Conservation (phyloP, 2,329 filamentous ascomycete species). For the Byssochlamys sp. region DNA sequence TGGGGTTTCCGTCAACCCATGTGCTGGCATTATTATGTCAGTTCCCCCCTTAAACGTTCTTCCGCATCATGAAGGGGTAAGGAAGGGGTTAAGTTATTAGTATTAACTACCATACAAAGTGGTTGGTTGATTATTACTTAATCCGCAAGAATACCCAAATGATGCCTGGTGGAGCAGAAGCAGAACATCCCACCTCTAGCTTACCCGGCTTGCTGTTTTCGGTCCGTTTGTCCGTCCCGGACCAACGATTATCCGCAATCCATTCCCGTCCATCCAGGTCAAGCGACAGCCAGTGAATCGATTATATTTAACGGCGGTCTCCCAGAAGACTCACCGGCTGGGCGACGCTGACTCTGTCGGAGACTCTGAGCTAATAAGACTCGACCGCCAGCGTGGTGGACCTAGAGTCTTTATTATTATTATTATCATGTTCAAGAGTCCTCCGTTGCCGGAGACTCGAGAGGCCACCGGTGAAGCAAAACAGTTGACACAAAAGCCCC, state of each 20-base stretch:
- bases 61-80: background rate
- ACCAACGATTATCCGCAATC: background rate
- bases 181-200: constrained; percentile 4
- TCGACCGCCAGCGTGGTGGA: background rate
- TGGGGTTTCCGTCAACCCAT: background rate
- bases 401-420: background rate
- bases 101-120: too few relatives aligned
- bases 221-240: constrained; percentile 1
- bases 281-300: background rate
- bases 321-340: constrained; percentile 17
- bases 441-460: background rate
- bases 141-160: constrained; percentile 10
- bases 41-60: background rate
- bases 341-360: background rate
- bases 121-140: too few relatives aligned
- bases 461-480: background rate
- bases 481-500: background rate
- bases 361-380: background rate
- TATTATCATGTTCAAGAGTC: background rate
- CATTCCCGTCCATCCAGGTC: background rate
- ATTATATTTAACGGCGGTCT: constrained; percentile 1
- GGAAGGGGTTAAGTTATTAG: too few relatives aligned
- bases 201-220: constrained; percentile 6
- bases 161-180: background rate
- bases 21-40: background rate